A percentile compares a stretch with the other conserved stretches of the same genome.
phyloP scores from a whole-genome alignment of 2,329 filamentous ascomycete genomes.

The Alternaria brassicae region DNA sequence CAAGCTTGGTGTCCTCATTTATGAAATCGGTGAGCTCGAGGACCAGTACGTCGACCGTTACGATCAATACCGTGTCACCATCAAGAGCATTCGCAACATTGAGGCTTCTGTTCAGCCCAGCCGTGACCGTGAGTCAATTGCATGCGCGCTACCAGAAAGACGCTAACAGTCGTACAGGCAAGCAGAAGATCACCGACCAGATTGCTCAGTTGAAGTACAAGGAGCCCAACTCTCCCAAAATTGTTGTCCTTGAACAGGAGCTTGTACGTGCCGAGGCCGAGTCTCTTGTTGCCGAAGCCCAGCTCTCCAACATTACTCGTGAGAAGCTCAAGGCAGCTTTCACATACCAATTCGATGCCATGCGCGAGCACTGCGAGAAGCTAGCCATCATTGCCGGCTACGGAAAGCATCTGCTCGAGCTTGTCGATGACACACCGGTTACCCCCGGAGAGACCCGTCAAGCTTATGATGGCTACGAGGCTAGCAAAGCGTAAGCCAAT shows the following conservation, averaged over 20 bases:
- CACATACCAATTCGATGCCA: constrained; percentile 96
- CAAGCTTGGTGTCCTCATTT: constrained; percentile 96
- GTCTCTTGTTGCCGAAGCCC: constrained; percentile 97
- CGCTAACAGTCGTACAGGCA: constrained; percentile 64
- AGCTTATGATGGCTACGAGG: constrained; percentile 97
- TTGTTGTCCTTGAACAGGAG: constrained; percentile 97
- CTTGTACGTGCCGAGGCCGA: constrained; percentile 97
- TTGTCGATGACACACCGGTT: constrained; percentile 95
- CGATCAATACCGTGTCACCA: constrained; percentile 98
- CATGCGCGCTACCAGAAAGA: background rate
- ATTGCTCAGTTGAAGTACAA: constrained; percentile 99
- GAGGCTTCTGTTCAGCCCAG: constrained; percentile 98
- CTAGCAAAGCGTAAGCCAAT: constrained; percentile 76
- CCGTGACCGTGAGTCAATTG: constrained; percentile 78
- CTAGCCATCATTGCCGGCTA: constrained; percentile 96
- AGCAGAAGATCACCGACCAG: constrained; percentile 99
- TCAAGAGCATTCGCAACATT: constrained; percentile 99
- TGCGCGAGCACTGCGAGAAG: constrained; percentile 98
- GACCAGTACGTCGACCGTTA: constrained; percentile 99
- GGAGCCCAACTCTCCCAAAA: constrained; percentile 96
- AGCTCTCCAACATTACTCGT: constrained; percentile 98
- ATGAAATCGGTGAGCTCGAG: constrained; percentile 97
- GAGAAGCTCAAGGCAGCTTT: constrained; percentile 99
- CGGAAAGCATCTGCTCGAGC: constrained; percentile 96
- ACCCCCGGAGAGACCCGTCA: constrained; percentile 95